A percentile compares a stretch with the other conserved stretches of the same genome.
Conservation (phyloP, 2,329 filamentous ascomycete genomes). For the Fusarium sp. region DNA sequence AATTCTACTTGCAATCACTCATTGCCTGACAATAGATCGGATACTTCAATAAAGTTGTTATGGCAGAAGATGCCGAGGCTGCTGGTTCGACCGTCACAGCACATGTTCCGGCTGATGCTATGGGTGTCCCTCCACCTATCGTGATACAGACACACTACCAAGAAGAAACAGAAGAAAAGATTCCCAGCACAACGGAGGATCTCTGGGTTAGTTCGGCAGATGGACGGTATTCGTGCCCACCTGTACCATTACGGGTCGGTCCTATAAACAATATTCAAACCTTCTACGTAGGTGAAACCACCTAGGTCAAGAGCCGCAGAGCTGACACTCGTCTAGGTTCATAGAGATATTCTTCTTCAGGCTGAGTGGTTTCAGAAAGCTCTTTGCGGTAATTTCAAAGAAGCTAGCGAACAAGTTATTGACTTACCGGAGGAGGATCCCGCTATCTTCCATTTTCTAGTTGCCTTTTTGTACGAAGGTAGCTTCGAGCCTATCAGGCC, state of each 20-base stretch:
- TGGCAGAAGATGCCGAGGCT: slow-evolving; percentile 33
- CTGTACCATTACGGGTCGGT: slow-evolving; percentile 60
- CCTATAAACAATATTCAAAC: slow-evolving; percentile 55
- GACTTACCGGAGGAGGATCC: slow-evolving; percentile 64
- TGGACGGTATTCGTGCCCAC: slow-evolving; percentile 59
- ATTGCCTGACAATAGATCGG: neutral
- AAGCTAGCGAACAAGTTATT: slow-evolving; percentile 59
- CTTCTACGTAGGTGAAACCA: slow-evolving; percentile 49
- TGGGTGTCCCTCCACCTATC: slow-evolving; percentile 39
- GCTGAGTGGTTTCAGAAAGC: slow-evolving; percentile 63
- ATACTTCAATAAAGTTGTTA: slow-evolving; percentile 17
- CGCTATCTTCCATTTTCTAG: slow-evolving; percentile 62
- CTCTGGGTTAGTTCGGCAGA: slow-evolving; percentile 63
- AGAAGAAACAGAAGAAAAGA: slow-evolving; percentile 26
- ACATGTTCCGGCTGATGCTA: slow-evolving; percentile 38
- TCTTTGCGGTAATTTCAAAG: slow-evolving; percentile 60
- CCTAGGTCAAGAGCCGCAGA: neutral
- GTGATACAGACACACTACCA: slow-evolving; percentile 41
- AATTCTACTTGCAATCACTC: neutral
- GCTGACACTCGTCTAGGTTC: slow-evolving; percentile 54
- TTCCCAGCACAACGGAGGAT: slow-evolving; percentile 55
- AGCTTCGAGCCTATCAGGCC: slow-evolving; percentile 59
- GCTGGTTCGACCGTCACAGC: slow-evolving; percentile 35
- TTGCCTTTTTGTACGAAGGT: slow-evolving; percentile 63
- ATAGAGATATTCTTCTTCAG: slow-evolving; percentile 59